Base-by-base conservation (phyloP, 1,284 basidiomycete genomes). In the Meripilus lineatus region DNA sequence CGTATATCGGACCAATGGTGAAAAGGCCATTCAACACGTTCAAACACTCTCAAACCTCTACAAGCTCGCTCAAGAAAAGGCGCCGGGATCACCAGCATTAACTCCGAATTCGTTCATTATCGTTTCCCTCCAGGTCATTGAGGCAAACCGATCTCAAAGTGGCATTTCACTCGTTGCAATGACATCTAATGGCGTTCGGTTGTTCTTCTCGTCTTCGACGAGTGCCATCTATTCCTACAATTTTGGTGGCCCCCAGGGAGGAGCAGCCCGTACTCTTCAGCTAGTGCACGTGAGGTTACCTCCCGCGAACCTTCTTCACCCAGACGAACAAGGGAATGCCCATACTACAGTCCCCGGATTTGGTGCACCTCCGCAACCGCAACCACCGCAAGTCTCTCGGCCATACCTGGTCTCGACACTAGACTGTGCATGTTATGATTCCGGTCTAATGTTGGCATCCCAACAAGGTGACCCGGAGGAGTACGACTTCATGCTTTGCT, bases 281-380 rank as follows among this genome's bases (percentile, higher is more conserved):
- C 72, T 93, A 20, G 58, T 77, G 25, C 90, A 93, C 58, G 81
- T 93, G 33, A 78, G 90, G 42, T 68, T 90, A 15, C 89, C 90
- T 14, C 90, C 91, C 2, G 63, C 74, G 33, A 86, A 84, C 59
- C 68, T 88, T 21, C 72, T 83, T 40, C 84, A 89, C 58, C 86
- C 88, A 3, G 85, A 89, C 55, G 80, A 84, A 53, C 72, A 81
- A 51, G 66, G 70, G 18, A 72, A 69, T 45, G 65, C 71, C 17
- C 70, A 68, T 52, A 71, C 71, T n/a, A n/a, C 15, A 67, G 47
- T 48, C 30, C 61, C 62, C 26, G 64, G 62, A 5, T 83, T 79
- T 52, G 69, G 68, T 5, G 53, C 67, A n/a, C 56, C 71, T 28
- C 74, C 72, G 50, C 51, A 62, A 4, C 14, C 6, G 10, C 69